Evolutionary conservation across 768 basidiomycete genomes (phyloP).

Genomic region (Xerocomus potaroensis): DNA sequence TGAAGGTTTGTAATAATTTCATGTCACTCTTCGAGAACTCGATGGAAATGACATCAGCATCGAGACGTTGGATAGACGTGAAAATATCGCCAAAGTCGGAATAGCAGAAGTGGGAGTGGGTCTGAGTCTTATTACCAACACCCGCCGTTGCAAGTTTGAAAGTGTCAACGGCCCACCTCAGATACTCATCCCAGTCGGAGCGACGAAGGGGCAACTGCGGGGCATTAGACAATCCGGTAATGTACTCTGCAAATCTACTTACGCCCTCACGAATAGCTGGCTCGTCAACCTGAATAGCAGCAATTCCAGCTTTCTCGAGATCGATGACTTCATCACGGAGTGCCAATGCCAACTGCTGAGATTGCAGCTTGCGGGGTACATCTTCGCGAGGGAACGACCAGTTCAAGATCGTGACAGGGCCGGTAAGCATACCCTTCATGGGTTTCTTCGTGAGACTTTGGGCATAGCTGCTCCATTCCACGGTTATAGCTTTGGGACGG

Average conservation of each 20-base stretch:
- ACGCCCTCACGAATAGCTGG: slow-evolving; percentile 99
- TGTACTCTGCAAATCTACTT: slow-evolving; percentile 29
- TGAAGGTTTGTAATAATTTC: slow-evolving; percentile 95
- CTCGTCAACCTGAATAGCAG: slow-evolving; percentile 99
- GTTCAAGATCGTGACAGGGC: slow-evolving; percentile 98
- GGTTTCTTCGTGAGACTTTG: slow-evolving; percentile 90
- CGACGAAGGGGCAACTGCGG: slow-evolving; percentile 88
- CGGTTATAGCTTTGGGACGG: slow-evolving; percentile 89
- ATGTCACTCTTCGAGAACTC: slow-evolving; percentile 98
- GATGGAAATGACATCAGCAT: slow-evolving; percentile 98
- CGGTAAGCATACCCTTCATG: slow-evolving; percentile 99
- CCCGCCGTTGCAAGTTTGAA: slow-evolving; percentile 98
- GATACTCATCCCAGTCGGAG: slow-evolving; percentile 93
- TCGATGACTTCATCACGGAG: slow-evolving; percentile 98
- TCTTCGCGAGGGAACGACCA: slow-evolving; percentile 99
- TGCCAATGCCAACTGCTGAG: slow-evolving; percentile 95
- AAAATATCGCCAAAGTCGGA: slow-evolving; percentile 99
- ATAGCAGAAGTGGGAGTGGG: slow-evolving; percentile 99
- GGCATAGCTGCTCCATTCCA: slow-evolving; percentile 94
- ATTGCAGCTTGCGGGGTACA: slow-evolving; percentile 92
- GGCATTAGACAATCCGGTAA: slow-evolving; percentile 1
- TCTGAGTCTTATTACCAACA: slow-evolving; percentile 90
- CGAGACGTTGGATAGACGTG: slow-evolving; percentile 93
- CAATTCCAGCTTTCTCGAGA: slow-evolving; percentile 94
- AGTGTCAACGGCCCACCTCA: slow-evolving; percentile 97